phyloP scores from a whole-genome alignment of 2,329 filamentous ascomycete genomes.

The Didymella pinodella region DNA sequence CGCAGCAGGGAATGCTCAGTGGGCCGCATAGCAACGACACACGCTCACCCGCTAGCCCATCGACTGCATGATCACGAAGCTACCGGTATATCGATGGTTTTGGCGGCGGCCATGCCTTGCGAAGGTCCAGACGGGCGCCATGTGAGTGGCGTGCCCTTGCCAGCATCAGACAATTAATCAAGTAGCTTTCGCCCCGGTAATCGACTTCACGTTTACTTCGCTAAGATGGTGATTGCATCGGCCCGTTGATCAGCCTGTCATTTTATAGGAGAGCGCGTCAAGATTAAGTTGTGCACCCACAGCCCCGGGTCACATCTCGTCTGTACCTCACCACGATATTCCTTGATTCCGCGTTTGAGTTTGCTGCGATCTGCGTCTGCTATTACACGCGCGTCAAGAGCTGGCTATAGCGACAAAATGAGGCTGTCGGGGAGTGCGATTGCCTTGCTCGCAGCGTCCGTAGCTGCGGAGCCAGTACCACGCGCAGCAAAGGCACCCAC shows the following conservation, averaged over 20 bases:
- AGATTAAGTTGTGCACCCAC: slow-evolving; percentile 32
- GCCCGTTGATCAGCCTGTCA: slow-evolving; percentile 14
- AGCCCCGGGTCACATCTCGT: slow-evolving; percentile 23
- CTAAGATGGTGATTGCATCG: neutral
- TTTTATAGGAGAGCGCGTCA: slow-evolving; percentile 21
- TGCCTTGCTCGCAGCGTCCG: slow-evolving; percentile 30
- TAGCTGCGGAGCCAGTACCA: slow-evolving; percentile 34
- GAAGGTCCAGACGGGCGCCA: slow-evolving; percentile 27
- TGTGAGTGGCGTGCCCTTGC: slow-evolving; percentile 15
- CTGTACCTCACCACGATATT: slow-evolving; percentile 16
- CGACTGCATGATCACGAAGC: slow-evolving; percentile 11
- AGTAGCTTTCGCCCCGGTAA: neutral
- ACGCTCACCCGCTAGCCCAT: slow-evolving; percentile 6
- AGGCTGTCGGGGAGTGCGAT: slow-evolving; percentile 20
- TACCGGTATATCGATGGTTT: neutral
- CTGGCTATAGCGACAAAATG: slow-evolving; percentile 23
- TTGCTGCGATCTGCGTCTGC: slow-evolving; percentile 7
- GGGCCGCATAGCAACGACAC: slow-evolving; percentile 13
- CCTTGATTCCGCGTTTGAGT: slow-evolving; percentile 19
- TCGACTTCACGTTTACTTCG: neutral
- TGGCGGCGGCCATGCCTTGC: slow-evolving; percentile 9
- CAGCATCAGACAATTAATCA: slow-evolving; percentile 3
- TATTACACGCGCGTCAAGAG: slow-evolving; percentile 10
- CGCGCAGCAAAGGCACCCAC: slow-evolving; percentile 32
- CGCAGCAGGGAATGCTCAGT: slow-evolving; percentile 9